Evolutionary conservation across 331 rosid species (phyloP), one percentile per base, ranked within the genome.

Genomic region (Quercus phellos): DNA sequence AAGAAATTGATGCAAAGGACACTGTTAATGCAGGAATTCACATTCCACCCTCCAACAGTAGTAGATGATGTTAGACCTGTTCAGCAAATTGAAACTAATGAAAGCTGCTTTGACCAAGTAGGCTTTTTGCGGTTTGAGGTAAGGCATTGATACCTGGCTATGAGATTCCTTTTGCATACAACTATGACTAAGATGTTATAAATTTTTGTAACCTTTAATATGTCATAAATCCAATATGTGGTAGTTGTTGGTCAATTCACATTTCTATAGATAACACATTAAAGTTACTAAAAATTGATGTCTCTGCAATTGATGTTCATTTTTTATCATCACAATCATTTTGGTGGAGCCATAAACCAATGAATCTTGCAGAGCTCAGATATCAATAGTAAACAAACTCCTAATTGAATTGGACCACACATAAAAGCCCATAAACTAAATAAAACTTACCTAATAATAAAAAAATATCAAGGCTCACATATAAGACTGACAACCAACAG

Each of bases 81-180:
- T 79, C 85, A 80, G 69, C 76, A 54, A 19, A 73, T 72, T 74
- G 89, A 86, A 85, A 77, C 81, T 43, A 63, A 86, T 64, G 80
- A 75, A 79, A 54, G 86, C 53, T 67, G 64, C 74, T 75, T 85
- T 59, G 59, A 73, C 70, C 80, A 82, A 54, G 84, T 77, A 77
- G 87, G 78, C 80, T 82, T 85, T 84, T 80, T 94, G 73, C 87
- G 99, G 56, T 92, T 94, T 86, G 99, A 94, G 97, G 98, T 89
- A 76, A 83, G 80, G 43, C 27, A 12, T 74, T 51, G 38, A 12
- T 3, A 55, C 35, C 55, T 54, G 30, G 54, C 30, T 24, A 13
- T 55, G 26, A 0, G 34, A 29, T 82, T 66, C 46, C n/a, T 24
- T 24, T 58, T 26, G 16, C 6, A 22, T 8, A 58, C 29, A 22